Evolutionary conservation across 768 basidiomycete species (phyloP), one percentile per base, ranked within the genome.

Genomic region (Rhizopogon rudus): DNA sequence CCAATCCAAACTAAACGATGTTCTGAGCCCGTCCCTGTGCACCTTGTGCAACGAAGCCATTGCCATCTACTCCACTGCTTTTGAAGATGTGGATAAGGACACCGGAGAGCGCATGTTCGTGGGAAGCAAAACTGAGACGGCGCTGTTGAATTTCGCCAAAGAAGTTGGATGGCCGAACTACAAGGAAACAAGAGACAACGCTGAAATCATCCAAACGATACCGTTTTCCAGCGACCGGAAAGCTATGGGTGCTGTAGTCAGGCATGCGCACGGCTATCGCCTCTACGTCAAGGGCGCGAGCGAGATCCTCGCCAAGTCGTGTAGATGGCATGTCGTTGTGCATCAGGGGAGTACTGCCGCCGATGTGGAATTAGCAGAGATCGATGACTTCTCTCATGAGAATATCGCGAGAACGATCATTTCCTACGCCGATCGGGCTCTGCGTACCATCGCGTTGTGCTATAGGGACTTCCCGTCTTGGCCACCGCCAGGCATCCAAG

Each of bases 61-160:
- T 60, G 84, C 91, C 16, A 73, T 95, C 69, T 98, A 98, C 72
- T 93, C 93, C 3, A 97, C 95, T 6, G 96, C 96, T 10, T 98
- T 98, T 69, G 88, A 96, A 72, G 92, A 94, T 63, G 67, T 63
- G 35, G 80, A 90, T 62, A 73, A 80, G 10, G 84, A 82, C 51
- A 81, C 79, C 1, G 83, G 81, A 29, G 73, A 82, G 60, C 54
- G 65, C 17, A 69, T 80, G 20, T 94, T 97, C 65, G 78, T 97
- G 48, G 96, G 96, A 10, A 90, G 83, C 75, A 98, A 98, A 80
- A 98, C 96, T 2, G 96, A 98, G 75, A 92, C 89, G 1, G 94
- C 95, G 2, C 78, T 98, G 16, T 76, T 98, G 13, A 79, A 83
- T 61, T 92, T 98, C 59, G 90, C 89, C 13, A 85, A 88, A 73